phyloP scores from a whole-genome alignment of 331 rosid species.

The Pyrus hybrid region DNA sequence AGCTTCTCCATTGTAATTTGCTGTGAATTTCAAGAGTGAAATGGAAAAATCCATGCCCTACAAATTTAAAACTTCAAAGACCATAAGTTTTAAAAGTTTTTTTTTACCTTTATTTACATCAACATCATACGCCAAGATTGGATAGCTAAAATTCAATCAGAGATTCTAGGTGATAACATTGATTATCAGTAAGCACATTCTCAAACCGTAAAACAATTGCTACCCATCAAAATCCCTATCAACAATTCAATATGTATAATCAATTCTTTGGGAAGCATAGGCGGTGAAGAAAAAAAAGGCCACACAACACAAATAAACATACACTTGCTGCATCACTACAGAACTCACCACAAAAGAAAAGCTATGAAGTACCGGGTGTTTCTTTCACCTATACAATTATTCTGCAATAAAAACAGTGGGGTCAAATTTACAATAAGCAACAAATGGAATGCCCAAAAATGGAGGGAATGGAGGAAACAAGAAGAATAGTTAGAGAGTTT shows the following conservation, averaged over 20 bases:
- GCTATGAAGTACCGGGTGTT: conserved; percentile 77
- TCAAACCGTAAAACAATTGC: background rate
- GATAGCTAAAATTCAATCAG: background rate
- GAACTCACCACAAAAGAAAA: conserved; percentile 90
- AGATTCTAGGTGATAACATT: background rate
- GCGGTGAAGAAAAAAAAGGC: conserved; percentile 6
- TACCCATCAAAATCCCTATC: background rate
- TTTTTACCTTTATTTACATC: background rate
- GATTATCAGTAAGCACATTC: background rate
- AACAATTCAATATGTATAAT: background rate
- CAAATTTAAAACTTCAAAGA: background rate
- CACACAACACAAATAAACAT: background rate
- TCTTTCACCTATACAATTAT: conserved; percentile 94
- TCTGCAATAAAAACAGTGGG: conserved; percentile 44
- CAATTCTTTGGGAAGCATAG: background rate
- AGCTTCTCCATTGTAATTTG: background rate
- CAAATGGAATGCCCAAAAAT: background rate
- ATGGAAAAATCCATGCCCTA: background rate
- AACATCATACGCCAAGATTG: background rate
- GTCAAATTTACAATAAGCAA: background rate
- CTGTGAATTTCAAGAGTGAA: background rate
- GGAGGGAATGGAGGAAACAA: background rate
- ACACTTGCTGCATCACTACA: conserved; percentile 6
- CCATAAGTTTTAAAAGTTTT: background rate
- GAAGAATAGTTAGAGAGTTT: conserved; percentile 7